phyloP scores from a whole-genome alignment of 108 stramenopile species.

The Fistulifera pelliculosa region DNA sequence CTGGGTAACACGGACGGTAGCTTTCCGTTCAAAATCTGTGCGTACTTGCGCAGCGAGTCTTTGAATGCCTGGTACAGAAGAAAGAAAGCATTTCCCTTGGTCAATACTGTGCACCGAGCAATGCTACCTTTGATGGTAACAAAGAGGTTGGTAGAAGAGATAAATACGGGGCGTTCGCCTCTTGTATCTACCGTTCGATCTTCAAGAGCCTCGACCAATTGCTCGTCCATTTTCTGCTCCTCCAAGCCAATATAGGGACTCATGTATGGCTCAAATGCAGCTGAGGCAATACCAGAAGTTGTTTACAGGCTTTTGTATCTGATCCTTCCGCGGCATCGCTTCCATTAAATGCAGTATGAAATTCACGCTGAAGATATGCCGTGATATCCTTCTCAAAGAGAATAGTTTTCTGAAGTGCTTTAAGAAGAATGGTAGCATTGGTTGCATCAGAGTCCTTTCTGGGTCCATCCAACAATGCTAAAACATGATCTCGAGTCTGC shows the following conservation, averaged over 20 bases:
- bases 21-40: slow-evolving; percentile 68
- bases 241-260: slow-evolving; percentile 92
- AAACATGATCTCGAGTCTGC: slow-evolving; percentile 36
- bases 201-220: slow-evolving; percentile 51
- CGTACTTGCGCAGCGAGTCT: slow-evolving; percentile 75
- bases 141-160: slow-evolving; percentile 86
- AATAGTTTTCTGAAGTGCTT: slow-evolving; percentile 91
- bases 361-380: slow-evolving; percentile 67
- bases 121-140: slow-evolving; percentile 96
- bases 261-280: slow-evolving; percentile 94
- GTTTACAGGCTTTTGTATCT: slow-evolving; percentile 38
- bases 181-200: slow-evolving; percentile 85
- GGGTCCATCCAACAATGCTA: slow-evolving; percentile 33
- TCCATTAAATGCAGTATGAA: slow-evolving; percentile 48
- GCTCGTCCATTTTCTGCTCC: slow-evolving; percentile 87
- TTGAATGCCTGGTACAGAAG: slow-evolving; percentile 83
- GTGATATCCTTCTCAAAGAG: slow-evolving; percentile 95
- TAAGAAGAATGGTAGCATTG: slow-evolving; percentile 85
- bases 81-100: slow-evolving; percentile 93
- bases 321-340: slow-evolving; percentile 28
- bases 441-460: slow-evolving; percentile 48
- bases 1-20: slow-evolving; percentile 44
- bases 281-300: slow-evolving; percentile 75
- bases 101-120: slow-evolving; percentile 87
- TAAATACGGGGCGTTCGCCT: slow-evolving; percentile 90